phyloP scores from a whole-genome alignment of 495 filamentous ascomycete species.

The Hyaloscypha hepaticicola region DNA sequence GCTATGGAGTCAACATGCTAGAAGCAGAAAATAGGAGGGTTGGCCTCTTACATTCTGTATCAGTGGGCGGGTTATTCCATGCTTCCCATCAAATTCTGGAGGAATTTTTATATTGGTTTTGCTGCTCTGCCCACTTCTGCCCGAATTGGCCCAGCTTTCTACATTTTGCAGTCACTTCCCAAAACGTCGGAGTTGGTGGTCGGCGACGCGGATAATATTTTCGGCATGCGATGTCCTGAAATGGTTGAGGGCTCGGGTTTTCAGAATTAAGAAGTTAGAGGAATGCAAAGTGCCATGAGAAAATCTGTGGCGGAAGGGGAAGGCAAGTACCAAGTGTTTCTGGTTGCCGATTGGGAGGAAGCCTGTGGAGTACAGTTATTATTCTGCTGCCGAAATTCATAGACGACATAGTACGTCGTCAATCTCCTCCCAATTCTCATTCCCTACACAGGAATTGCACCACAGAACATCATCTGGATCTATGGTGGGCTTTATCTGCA shows the following conservation, averaged over 20 bases:
- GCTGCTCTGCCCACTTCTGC: background rate
- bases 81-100: too few species aligned
- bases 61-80: background rate
- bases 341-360: conserved; percentile 2
- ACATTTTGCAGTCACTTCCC: too few species aligned
- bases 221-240: background rate
- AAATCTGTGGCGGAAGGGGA: background rate
- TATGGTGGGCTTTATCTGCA: conserved; percentile 49
- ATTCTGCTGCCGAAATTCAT: background rate
- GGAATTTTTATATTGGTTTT: background rate
- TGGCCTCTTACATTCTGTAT: background rate
- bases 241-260: background rate
- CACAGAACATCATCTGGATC: conserved; percentile 61
- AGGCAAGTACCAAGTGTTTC: background rate
- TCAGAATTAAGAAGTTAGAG: background rate
- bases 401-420: conserved; percentile 35
- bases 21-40: too few species aligned
- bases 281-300: background rate
- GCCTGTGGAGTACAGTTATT: background rate
- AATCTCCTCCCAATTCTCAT: conserved; percentile 53
- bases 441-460: conserved; percentile 58
- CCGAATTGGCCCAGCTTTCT: background rate
- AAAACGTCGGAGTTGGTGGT: background rate
- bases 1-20: background rate
- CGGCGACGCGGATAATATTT: background rate